A percentile compares a stretch with the other conserved stretches of the same genome.
Conservation (phyloP, 2,329 filamentous ascomycete species). For the Atkinsonella hypoxylon region DNA sequence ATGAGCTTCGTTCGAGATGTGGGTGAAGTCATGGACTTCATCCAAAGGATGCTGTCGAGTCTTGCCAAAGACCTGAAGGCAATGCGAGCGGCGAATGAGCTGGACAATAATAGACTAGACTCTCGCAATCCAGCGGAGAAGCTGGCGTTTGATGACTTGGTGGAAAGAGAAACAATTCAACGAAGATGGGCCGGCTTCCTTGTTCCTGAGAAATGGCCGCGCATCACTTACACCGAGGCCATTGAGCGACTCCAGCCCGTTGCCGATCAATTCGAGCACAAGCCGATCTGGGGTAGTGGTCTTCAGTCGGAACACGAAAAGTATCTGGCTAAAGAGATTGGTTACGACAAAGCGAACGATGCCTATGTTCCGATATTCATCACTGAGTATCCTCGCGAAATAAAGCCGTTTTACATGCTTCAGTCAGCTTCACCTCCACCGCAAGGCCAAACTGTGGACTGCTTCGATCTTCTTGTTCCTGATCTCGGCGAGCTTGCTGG, state of each 20-base stretch:
- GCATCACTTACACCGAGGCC: conserved; percentile 72
- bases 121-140: conserved; percentile 27
- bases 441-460: conserved; percentile 55
- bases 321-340: conserved; percentile 61
- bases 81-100: conserved; percentile 32
- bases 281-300: conserved; percentile 58
- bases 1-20: conserved; percentile 65
- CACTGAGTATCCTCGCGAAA: conserved; percentile 76
- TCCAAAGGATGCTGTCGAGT: conserved; percentile 63
- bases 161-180: conserved; percentile 36
- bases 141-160: conserved; percentile 30
- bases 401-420: conserved; percentile 78
- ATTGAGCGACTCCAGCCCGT: conserved; percentile 55
- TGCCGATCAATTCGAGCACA: conserved; percentile 50
- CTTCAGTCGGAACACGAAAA: conserved; percentile 89
- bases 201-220: conserved; percentile 49
- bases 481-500: conserved; percentile 79
- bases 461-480: conserved; percentile 81
- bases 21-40: conserved; percentile 60
- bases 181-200: conserved; percentile 63
- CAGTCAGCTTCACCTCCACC: conserved; percentile 19
- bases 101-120: conserved; percentile 24
- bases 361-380: conserved; percentile 66
- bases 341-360: conserved; percentile 32
- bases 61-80: conserved; percentile 27